Conservation (phyloP, 2,329 filamentous ascomycete genomes). For the Fusarium brachygibbosum region DNA sequence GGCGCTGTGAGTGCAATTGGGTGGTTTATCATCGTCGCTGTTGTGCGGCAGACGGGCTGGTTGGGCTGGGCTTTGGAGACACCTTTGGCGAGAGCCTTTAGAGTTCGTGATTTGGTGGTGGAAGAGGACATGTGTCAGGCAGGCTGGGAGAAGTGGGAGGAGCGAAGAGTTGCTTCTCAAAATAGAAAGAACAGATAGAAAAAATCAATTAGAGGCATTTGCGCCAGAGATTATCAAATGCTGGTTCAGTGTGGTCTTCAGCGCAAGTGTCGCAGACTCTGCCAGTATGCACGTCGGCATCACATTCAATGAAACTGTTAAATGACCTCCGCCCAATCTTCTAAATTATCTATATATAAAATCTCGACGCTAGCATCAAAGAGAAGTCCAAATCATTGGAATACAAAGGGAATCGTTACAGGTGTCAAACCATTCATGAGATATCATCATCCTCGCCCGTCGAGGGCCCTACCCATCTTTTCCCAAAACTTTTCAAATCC, state of each 20-base stretch:
- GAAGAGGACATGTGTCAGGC: slow-evolving; percentile 91
- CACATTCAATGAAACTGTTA: background rate
- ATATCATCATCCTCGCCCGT: slow-evolving; percentile 25
- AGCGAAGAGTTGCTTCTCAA: slow-evolving; percentile 55
- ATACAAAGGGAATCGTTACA: slow-evolving; percentile 36
- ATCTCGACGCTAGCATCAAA: slow-evolving; percentile 22
- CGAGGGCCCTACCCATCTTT: slow-evolving; percentile 2
- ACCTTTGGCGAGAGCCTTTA: slow-evolving; percentile 72
- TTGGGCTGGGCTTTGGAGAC: slow-evolving; percentile 79
- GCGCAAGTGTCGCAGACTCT: background rate
- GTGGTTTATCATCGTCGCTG: slow-evolving; percentile 84
- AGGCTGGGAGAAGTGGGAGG: slow-evolving; percentile 94
- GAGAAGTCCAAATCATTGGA: slow-evolving; percentile 16
- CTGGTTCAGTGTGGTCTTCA: background rate
- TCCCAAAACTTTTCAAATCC: slow-evolving; percentile 28
- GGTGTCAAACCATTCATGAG: slow-evolving; percentile 29
- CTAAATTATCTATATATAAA: slow-evolving; percentile 32
- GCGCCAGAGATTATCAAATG: background rate
- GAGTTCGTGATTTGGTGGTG: slow-evolving; percentile 85
- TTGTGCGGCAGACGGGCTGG: slow-evolving; percentile 75
- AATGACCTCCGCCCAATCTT: slow-evolving; percentile 6
- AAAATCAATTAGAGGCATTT: background rate
- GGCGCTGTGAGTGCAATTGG: slow-evolving; percentile 77
- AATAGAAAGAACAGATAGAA: slow-evolving; percentile 47
- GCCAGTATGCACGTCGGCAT: background rate